Percentiles rank a stretch among this genome's conserved stretches.
These are phyloP conservation scores for Mycena sp. DNA, from an alignment of 1,284 basidiomycete genomes.

Conservation along the genomic window DNA sequence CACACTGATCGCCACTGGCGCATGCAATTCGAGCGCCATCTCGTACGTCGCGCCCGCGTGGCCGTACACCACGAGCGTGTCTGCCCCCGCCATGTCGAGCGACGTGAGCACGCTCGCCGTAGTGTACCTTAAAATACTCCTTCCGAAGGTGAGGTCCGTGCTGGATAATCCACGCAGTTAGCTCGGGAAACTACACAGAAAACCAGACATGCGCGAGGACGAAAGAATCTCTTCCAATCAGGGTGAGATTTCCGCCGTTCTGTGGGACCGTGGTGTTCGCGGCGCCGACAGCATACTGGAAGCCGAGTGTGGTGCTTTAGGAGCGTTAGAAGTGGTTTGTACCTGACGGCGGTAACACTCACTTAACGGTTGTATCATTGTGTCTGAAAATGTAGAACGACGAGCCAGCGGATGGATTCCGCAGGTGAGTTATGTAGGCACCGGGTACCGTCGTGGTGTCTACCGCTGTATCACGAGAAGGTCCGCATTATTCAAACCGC, in stretches of 20 bases:
- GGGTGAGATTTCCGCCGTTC: slow-evolving; percentile 45
- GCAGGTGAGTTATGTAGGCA: slow-evolving; percentile 68
- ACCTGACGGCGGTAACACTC: slow-evolving; percentile 41
- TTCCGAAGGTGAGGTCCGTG: slow-evolving; percentile 73
- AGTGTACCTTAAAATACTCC: slow-evolving; percentile 61
- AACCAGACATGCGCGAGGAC: slow-evolving; percentile 58
- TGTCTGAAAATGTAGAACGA: slow-evolving; percentile 82
- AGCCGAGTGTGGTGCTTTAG: slow-evolving; percentile 12
- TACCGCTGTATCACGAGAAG: slow-evolving; percentile 40
- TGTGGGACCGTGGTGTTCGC: slow-evolving; percentile 39
- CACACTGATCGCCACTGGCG: slow-evolving; percentile 40
- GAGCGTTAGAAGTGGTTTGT: no score
- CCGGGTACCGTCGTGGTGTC: slow-evolving; percentile 57
- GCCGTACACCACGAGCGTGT: slow-evolving; percentile 76
- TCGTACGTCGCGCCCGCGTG: slow-evolving; percentile 69
- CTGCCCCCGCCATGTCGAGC: slow-evolving; percentile 68
- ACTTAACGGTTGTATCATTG: slow-evolving; percentile 70
- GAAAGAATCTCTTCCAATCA: slow-evolving; percentile 59
- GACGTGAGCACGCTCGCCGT: slow-evolving; percentile 76
- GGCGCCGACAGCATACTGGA: slow-evolving; percentile 15
- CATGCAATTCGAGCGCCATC: slow-evolving; percentile 55
- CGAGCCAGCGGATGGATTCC: slow-evolving; percentile 69
- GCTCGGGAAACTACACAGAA: slow-evolving; percentile 45
- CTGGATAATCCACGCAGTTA: background rate
- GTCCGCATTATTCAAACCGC: background rate